Evolutionary conservation across 495 filamentous ascomycete species (phyloP).

Genomic region (Aspergillus steynii): DNA sequence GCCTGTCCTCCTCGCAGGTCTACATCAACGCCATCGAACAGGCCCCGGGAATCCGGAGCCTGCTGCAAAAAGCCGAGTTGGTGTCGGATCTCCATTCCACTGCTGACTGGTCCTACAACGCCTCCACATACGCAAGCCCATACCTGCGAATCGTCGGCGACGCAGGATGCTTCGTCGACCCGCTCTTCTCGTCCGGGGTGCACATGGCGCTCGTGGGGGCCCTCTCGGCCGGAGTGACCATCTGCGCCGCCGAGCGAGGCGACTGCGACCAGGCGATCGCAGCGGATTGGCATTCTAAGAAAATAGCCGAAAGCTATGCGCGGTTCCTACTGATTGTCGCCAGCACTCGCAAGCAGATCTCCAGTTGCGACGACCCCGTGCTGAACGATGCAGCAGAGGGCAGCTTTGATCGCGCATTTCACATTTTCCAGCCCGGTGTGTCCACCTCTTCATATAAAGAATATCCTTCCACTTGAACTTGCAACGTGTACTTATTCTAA

Average conservation of each 20-base stretch:
- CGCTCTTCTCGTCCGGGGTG: constrained; percentile 47
- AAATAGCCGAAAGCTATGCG: background rate
- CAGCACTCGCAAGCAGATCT: background rate
- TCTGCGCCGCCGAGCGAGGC: constrained; percentile 32
- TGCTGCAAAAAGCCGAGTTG: constrained; percentile 31
- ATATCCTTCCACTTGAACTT: background rate
- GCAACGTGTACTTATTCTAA: background rate
- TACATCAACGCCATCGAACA: constrained; percentile 39
- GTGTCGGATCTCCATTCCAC: constrained; percentile 38
- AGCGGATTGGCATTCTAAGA: constrained; percentile 40
- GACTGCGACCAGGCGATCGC: constrained; percentile 40
- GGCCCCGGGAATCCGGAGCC: constrained; percentile 22
- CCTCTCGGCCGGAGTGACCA: constrained; percentile 47
- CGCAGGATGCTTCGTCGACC: constrained; percentile 47
- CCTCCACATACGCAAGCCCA: constrained; percentile 37
- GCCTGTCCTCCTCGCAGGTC: constrained; percentile 31
- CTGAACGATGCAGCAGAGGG: background rate
- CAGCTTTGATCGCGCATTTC: background rate
- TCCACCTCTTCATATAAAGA: too few species aligned
- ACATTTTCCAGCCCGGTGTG: background rate
- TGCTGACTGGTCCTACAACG: constrained; percentile 47
- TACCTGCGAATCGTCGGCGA: constrained; percentile 39
- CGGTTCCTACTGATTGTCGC: background rate
- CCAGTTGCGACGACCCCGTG: background rate
- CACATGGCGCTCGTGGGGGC: constrained; percentile 48